Evolutionary conservation across 495 filamentous ascomycete genomes (phyloP).

Genomic region (Penicillium pulvis): DNA sequence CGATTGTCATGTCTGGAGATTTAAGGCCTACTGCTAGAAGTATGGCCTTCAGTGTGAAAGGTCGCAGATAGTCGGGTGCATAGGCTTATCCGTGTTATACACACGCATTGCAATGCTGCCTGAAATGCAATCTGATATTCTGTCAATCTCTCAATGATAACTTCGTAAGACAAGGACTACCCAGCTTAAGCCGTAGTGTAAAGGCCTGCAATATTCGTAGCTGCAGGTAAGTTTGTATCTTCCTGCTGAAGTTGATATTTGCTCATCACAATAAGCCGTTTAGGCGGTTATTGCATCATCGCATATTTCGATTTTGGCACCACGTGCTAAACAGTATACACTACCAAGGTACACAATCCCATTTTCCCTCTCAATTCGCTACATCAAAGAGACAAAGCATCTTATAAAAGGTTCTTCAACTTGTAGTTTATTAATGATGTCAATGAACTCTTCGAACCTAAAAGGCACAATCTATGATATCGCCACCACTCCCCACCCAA

Average conservation of each 20-base stretch:
- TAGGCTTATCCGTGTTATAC: not conserved
- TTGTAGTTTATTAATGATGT: not conserved
- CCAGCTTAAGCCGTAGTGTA: not conserved
- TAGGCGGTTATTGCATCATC: too few relatives aligned
- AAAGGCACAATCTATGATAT: not conserved
- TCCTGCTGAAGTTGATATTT: too few relatives aligned
- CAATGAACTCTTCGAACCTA: not conserved
- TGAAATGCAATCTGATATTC: slow-evolving; percentile 5
- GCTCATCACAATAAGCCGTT: too few relatives aligned
- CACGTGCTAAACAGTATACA: too few relatives aligned
- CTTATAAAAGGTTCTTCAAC: too few relatives aligned
- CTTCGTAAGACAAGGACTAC: not conserved
- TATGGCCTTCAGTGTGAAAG: not conserved
- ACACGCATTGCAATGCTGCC: not conserved
- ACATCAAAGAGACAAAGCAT: too few relatives aligned
- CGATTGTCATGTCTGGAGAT: slow-evolving; percentile 10
- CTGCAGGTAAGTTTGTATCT: too few relatives aligned
- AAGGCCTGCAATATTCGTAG: not conserved
- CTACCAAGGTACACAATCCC: too few relatives aligned
- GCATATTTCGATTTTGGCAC: too few relatives aligned
- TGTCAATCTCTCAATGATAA: not conserved
- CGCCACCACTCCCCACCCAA: not conserved
- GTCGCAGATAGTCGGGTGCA: not conserved
- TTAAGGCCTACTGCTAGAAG: not conserved
- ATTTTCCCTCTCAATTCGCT: too few relatives aligned